A percentile compares a stretch with the other conserved stretches of the same genome.
Conservation (phyloP, 2,329 filamentous ascomycete genomes). For the Penicillium olsonii region DNA sequence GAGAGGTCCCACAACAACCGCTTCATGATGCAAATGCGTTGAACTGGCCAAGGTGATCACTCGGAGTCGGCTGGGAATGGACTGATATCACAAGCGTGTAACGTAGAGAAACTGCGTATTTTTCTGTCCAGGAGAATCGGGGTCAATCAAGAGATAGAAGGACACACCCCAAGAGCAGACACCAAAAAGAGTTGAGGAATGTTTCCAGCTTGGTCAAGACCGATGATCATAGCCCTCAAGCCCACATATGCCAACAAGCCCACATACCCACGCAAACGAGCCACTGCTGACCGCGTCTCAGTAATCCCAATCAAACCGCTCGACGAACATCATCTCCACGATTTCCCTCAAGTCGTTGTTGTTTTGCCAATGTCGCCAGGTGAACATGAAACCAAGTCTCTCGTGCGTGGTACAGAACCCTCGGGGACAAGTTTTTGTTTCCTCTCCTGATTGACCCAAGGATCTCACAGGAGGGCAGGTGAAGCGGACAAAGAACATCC, state of each 20-base stretch:
- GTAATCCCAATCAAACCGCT: conserved; percentile 14
- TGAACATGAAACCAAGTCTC: conserved; percentile 53
- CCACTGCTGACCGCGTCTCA: conserved; percentile 8
- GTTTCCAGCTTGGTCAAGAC: neutral
- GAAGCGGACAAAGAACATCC: conserved; percentile 91
- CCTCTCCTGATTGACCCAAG: conserved; percentile 59
- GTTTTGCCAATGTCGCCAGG: conserved; percentile 12
- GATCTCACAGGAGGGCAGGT: conserved; percentile 62
- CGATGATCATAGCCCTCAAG: conserved; percentile 3
- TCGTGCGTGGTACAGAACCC: conserved; percentile 77
- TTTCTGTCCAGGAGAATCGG: conserved; percentile 13
- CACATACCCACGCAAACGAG: conserved; percentile 11
- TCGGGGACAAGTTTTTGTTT: conserved; percentile 94
- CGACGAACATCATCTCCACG: conserved; percentile 28
- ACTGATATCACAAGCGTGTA: conserved; percentile 10
- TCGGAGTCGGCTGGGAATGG: neutral
- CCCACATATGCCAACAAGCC: neutral
- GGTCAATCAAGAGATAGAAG: conserved; percentile 3
- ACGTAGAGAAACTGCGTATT: conserved; percentile 4
- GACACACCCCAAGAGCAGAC: neutral
- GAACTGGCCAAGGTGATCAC: conserved; percentile 6
- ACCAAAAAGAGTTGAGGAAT: conserved; percentile 20
- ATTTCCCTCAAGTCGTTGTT: conserved; percentile 21
- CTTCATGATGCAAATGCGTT: conserved; percentile 27
- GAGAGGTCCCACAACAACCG: conserved; percentile 71